phyloP scores from a whole-genome alignment of 1,284 basidiomycete species.

The Flammula alnicola region DNA sequence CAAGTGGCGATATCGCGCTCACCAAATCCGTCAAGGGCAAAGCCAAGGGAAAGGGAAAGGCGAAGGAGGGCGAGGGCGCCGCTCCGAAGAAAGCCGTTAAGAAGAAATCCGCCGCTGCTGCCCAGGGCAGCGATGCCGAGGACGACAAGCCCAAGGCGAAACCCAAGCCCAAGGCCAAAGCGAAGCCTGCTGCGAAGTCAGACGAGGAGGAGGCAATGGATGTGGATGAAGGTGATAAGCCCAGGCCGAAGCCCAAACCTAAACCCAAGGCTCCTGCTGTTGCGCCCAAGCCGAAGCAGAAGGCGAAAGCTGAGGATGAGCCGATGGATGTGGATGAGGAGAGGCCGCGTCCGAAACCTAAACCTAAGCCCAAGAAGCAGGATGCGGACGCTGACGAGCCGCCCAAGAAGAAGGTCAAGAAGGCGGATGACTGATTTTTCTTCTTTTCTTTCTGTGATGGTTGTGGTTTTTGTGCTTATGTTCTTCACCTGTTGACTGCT shows the following conservation, averaged over 20 bases:
- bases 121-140: conserved; percentile 32
- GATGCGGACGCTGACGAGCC: conserved; percentile 36
- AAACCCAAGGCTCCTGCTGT: conserved; percentile 52
- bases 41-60: conserved; percentile 44
- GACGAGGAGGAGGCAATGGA: conserved; percentile 35
- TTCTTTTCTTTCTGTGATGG: too few species aligned
- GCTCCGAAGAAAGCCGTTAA: conserved; percentile 27
- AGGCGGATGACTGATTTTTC: conserved; percentile 29
- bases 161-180: conserved; percentile 41
- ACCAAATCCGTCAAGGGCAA: conserved; percentile 49
- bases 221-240: conserved; percentile 35
- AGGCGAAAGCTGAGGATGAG: conserved; percentile 40
- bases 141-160: conserved; percentile 27
- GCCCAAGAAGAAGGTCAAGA: conserved; percentile 75
- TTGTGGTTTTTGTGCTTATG: too few species aligned
- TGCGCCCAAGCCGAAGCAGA: too few species aligned
- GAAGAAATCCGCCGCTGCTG: conserved; percentile 31
- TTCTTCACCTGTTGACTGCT: too few species aligned
- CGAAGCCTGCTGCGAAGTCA: conserved; percentile 33
- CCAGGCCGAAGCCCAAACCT: conserved; percentile 52
- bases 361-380: conserved; percentile 40
- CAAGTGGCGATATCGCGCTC: conserved; percentile 72
- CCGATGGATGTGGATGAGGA: conserved; percentile 35
- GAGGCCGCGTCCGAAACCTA: conserved; percentile 30
- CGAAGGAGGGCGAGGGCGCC: conserved; percentile 38